Conservation (phyloP, 805 yeast genomes). For the Kuraishia ogatae region DNA sequence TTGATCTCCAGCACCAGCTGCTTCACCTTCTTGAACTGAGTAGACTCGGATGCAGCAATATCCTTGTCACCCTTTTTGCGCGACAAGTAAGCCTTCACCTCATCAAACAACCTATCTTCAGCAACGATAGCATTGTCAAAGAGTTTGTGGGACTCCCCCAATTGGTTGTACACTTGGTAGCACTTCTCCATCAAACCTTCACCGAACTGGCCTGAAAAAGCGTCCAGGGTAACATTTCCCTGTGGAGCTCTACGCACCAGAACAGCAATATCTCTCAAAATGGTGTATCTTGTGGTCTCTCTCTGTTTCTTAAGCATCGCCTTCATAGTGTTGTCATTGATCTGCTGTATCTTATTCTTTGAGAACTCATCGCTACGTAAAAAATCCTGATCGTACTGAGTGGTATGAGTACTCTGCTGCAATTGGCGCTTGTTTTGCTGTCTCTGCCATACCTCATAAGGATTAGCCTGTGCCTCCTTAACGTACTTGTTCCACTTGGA, state of each 20-base stretch:
- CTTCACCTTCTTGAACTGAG: slow-evolving; percentile 21
- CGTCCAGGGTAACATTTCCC: slow-evolving; percentile 15
- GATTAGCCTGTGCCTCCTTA: slow-evolving; percentile 44
- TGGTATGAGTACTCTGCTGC: slow-evolving; percentile 19
- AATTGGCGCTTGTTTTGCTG: slow-evolving; percentile 34
- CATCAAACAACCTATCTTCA: background rate
- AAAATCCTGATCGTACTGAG: slow-evolving; percentile 3
- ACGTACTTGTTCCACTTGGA: slow-evolving; percentile 71
- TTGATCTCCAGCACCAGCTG: slow-evolving; percentile 24
- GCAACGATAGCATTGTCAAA: slow-evolving; percentile 11
- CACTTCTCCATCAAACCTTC: slow-evolving; percentile 21
- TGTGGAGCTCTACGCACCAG: slow-evolving; percentile 14
- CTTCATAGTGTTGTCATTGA: slow-evolving; percentile 29
- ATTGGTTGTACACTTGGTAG: slow-evolving; percentile 24
- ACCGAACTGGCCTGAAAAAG: slow-evolving; percentile 29
- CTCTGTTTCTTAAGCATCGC: slow-evolving; percentile 22
- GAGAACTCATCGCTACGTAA: slow-evolving; percentile 5
- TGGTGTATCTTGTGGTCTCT: slow-evolving; percentile 34
- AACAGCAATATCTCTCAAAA: slow-evolving; percentile 34
- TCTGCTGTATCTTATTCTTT: slow-evolving; percentile 13
- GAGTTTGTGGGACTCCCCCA: slow-evolving; percentile 15
- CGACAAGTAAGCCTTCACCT: background rate
- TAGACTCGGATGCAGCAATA: slow-evolving; percentile 4
- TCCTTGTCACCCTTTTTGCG: slow-evolving; percentile 1
- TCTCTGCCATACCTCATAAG: slow-evolving; percentile 46